A percentile compares a stretch with the other conserved stretches of the same genome.
These are phyloP conservation scores for Endoconidiophora laricicola DNA, from an alignment of 2,329 filamentous ascomycete species.

Conservation along the genomic window DNA sequence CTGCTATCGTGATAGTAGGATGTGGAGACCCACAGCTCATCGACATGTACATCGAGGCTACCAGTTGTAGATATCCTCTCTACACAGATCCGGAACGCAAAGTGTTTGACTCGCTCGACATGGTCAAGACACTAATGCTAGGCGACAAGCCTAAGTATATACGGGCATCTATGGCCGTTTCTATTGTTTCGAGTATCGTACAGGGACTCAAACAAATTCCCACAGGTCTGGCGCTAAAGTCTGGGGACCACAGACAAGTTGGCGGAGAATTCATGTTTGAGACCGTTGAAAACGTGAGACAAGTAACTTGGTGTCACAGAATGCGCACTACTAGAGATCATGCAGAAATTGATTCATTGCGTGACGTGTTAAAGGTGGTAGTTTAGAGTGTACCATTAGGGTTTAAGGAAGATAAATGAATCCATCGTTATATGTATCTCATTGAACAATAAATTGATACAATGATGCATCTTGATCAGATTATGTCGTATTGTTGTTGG, in stretches of 20 bases:
- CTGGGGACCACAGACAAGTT: slow-evolving; percentile 50
- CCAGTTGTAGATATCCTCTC: slow-evolving; percentile 53
- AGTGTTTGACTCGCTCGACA: slow-evolving; percentile 51
- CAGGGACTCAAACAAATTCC: slow-evolving; percentile 44
- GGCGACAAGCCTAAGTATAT: slow-evolving; percentile 49
- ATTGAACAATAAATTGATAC: neutral
- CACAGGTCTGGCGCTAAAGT: slow-evolving; percentile 41
- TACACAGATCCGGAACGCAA: slow-evolving; percentile 57
- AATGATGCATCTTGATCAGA: neutral
- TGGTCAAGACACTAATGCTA: slow-evolving; percentile 46
- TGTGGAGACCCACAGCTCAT: slow-evolving; percentile 56
- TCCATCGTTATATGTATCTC: neutral
- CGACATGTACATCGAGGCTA: slow-evolving; percentile 44
- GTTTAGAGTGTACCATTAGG: neutral
- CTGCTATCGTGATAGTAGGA: slow-evolving; percentile 53
- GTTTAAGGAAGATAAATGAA: neutral
- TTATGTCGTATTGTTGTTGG: neutral
- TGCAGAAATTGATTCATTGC: slow-evolving; percentile 38
- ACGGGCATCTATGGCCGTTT: slow-evolving; percentile 34
- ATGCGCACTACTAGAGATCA: slow-evolving; percentile 71
- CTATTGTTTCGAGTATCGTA: slow-evolving; percentile 33
- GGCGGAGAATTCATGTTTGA: slow-evolving; percentile 71
- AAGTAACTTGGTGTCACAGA: slow-evolving; percentile 62
- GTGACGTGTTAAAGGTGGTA: slow-evolving; percentile 32
- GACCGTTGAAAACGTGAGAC: slow-evolving; percentile 33